Base-by-base conservation (phyloP, 73 alveolate species). In the Paramecium pentaurelia region DNA sequence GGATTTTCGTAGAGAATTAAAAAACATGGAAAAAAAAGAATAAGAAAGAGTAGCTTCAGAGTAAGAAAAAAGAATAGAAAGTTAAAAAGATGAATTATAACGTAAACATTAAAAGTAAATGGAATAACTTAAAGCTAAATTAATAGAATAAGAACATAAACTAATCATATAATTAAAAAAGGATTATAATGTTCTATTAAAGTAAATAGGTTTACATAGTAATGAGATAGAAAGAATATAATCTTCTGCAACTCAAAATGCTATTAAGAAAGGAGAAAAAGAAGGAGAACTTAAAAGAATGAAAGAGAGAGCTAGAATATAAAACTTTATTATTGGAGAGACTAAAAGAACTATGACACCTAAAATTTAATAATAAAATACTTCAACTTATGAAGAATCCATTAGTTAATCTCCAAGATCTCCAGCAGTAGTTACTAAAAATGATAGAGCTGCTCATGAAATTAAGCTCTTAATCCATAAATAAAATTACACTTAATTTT, bases 1-100 rank as follows among this genome's bases (percentile, higher is more conserved):
- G 88, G 97, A 97, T 92, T 97, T 96, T 75, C 96, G 99, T 85
- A 97, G 96, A 60, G 99, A 97, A 86, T 92, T 97, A 11, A 96
- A 94, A 83, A 95, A 95, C 47, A 83, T 97, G 58, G 98, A 96
- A 51, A 95, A 90, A 45, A 86, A 94, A 86, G 99, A 97, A 90
- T 97, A 96, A 36, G 95, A 90, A 59, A 95, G 99, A 96, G 96
- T 97, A 9, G 99, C 96, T 77, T 93, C 96, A 38, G 94, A 96
- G 28, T 96, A 97, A 77, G 90, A 95, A 47, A 97, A 97, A 68
- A 93, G 96, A 85, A 94, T 96, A 30, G 96, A 97, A 58, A 95
- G 95, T 34, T 88, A 96, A 58, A 97, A 96, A 77, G 96, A 97
- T 54, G 95, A 96, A 37, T 95, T 96, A 27, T 86, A 83, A 27